phyloP scores from a whole-genome alignment of 495 filamentous ascomycete species.

The Aspergillus asperescens region DNA sequence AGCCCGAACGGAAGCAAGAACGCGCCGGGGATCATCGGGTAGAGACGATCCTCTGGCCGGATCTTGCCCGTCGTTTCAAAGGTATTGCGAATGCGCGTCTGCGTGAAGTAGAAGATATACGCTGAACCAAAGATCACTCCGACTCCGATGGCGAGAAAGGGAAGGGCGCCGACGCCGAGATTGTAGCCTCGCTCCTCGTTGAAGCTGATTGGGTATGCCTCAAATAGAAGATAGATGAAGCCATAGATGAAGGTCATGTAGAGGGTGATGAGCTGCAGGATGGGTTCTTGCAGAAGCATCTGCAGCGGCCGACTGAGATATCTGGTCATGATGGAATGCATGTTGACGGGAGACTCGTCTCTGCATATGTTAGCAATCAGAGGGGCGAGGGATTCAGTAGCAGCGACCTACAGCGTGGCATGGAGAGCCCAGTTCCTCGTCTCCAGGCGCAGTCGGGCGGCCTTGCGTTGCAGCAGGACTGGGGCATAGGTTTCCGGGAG shows the following conservation, averaged over 20 bases:
- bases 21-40: slow-evolving; percentile 47
- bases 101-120: slow-evolving; percentile 45
- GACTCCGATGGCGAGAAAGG: slow-evolving; percentile 50
- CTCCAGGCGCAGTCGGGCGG: slow-evolving; percentile 43
- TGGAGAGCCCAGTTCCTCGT: slow-evolving; percentile 56
- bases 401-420: not conserved
- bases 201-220: slow-evolving; percentile 51
- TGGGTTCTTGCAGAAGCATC: slow-evolving; percentile 36
- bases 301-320: slow-evolving; percentile 30
- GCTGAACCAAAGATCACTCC: slow-evolving; percentile 43
- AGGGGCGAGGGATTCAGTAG: not conserved
- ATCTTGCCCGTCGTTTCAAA: slow-evolving; percentile 22
- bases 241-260: slow-evolving; percentile 38
- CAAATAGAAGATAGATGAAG: slow-evolving; percentile 42
- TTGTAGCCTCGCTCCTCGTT: slow-evolving; percentile 43
- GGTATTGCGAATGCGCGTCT: slow-evolving; percentile 25
- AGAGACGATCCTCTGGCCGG: slow-evolving; percentile 47
- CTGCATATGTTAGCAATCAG: not conserved
- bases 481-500: slow-evolving; percentile 52
- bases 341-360: slow-evolving; percentile 18
- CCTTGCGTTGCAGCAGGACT: slow-evolving; percentile 46
- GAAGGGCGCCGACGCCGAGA: slow-evolving; percentile 40
- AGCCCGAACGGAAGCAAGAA: slow-evolving; percentile 46
- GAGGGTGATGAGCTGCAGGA: slow-evolving; percentile 32
- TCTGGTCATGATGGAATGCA: slow-evolving; percentile 33